Base-by-base conservation (phyloP, 345 rosid species). In the Populus simonii region DNA sequence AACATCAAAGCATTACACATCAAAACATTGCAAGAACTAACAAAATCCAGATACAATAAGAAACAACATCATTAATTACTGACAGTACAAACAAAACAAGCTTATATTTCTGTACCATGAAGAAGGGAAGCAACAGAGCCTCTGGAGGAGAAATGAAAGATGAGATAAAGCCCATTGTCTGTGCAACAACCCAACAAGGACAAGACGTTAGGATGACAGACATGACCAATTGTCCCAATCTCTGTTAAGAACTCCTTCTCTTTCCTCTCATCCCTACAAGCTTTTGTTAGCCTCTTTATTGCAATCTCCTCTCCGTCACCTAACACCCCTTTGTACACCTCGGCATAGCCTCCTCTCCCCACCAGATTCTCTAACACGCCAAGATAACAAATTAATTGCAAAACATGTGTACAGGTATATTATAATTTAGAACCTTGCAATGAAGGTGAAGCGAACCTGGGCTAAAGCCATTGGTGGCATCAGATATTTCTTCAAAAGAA, bases 141-240 rank as follows among this genome's bases (percentile, higher is more conserved):
- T 82, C 84, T 85, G 1, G 98, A 92, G 78, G 94, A 96, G 88
- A 92, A 91, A 47, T 78, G 87, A 86, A 93, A 91, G 75, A 96
- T 86, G 82, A 96, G 94, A 85, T 88, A 90, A 69, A 93, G 98
- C 47, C 98, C 97, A 86, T 88, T 90, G 79, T 93, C 97, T 73
- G 90, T 84, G 78, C 99, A 96, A 76, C 98, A 96, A 59, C 99
- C 99, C 71, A 91, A 72, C 39, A 96, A 88, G 57, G 97, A 79
- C 81, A 89, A 63, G 17, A 93, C 97, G 78, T 93, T 96, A 43
- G 90, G 94, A 73, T 96, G 98, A 29, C 78, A 88, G 11, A 89
- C 99, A 85, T 96, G 99, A 33, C 98, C 96, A 2, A 96, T 90
- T 7, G 98, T 93, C 39, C 99, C 98, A 77, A 93, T 96, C 86